A percentile compares a stretch with the other conserved stretches of the same genome.
These are phyloP conservation scores for Solanum boliviense DNA, from an alignment of 257 asterid genomes.

Conservation along the genomic window DNA sequence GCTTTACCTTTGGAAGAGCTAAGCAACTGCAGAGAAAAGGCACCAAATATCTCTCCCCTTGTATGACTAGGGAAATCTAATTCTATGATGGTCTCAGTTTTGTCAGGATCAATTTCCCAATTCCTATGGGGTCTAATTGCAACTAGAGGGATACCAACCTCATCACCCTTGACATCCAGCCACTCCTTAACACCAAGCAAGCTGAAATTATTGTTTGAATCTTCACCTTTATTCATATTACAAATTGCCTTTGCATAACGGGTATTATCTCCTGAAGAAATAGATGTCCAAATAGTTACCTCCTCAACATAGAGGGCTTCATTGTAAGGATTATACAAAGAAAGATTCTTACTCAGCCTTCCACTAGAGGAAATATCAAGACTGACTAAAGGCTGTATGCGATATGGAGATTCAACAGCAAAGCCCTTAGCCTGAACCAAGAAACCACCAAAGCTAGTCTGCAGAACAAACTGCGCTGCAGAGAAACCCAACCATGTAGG, in stretches of 20 bases:
- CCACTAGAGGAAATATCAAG: constrained; percentile 48
- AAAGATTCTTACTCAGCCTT: constrained; percentile 62
- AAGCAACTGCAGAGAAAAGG: constrained; percentile 46
- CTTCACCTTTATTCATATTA: constrained; percentile 12
- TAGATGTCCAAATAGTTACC: constrained; percentile 62
- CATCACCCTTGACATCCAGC: constrained; percentile 36
- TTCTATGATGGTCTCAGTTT: constrained; percentile 46
- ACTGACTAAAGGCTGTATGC: constrained; percentile 33
- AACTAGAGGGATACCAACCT: constrained; percentile 32
- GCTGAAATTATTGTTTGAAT: constrained; percentile 14
- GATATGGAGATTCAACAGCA: constrained; percentile 65
- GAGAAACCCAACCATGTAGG: constrained; percentile 56
- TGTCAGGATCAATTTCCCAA: constrained; percentile 68
- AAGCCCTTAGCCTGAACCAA: constrained; percentile 63
- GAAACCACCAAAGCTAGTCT: constrained; percentile 85
- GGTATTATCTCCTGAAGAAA: constrained; percentile 43
- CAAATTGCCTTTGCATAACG: constrained; percentile 39
- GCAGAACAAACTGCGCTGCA: constrained; percentile 59
- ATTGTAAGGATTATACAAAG: constrained; percentile 66
- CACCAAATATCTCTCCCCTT: constrained; percentile 48
- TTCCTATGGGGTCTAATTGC: constrained; percentile 50
- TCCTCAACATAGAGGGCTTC: constrained; percentile 69
- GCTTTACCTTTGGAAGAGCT: constrained; percentile 39
- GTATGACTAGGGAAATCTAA: constrained; percentile 46
- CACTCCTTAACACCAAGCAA: constrained; percentile 25